phyloP scores from a whole-genome alignment of 1,284 basidiomycete species.

The Polyporus tsugae region DNA sequence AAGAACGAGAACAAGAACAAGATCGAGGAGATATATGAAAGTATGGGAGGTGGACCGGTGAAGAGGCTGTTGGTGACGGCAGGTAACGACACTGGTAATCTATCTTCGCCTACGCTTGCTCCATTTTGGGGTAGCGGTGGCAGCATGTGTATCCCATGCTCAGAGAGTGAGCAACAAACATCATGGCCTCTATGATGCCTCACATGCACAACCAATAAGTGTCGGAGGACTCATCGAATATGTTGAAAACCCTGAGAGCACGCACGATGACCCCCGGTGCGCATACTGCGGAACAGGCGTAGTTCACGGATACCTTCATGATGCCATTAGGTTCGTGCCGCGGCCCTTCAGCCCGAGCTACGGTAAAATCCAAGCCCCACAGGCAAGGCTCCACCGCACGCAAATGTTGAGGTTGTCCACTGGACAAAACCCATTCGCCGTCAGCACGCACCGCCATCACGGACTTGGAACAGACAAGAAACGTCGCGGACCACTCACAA shows the following conservation, averaged over 20 bases:
- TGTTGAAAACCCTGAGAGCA: background rate
- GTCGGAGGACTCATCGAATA: background rate
- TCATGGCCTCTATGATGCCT: background rate
- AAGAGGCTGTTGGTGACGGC: background rate
- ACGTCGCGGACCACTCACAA: constrained; percentile 1
- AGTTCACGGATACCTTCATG: background rate
- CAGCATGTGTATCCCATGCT: background rate
- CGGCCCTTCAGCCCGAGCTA: background rate
- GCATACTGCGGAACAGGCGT: background rate
- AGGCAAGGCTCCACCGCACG: background rate
- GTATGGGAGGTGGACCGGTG: background rate
- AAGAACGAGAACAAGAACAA: background rate
- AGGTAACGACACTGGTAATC: background rate
- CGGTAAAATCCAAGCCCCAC: background rate
- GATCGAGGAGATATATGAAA: background rate
- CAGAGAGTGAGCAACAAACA: background rate
- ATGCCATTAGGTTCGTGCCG: background rate
- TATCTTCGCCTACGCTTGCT: background rate
- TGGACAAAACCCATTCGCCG: background rate
- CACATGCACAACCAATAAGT: background rate
- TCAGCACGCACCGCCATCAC: background rate
- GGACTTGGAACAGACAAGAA: too few relatives aligned
- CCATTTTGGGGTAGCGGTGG: background rate
- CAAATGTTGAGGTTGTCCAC: constrained; percentile 16
- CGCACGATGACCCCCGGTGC: too few relatives aligned